Percentiles rank a stretch among this genome's conserved stretches.
Evolutionary conservation across 1,139 yeast genomes (phyloP).

Genomic region (Candida sp.): DNA sequence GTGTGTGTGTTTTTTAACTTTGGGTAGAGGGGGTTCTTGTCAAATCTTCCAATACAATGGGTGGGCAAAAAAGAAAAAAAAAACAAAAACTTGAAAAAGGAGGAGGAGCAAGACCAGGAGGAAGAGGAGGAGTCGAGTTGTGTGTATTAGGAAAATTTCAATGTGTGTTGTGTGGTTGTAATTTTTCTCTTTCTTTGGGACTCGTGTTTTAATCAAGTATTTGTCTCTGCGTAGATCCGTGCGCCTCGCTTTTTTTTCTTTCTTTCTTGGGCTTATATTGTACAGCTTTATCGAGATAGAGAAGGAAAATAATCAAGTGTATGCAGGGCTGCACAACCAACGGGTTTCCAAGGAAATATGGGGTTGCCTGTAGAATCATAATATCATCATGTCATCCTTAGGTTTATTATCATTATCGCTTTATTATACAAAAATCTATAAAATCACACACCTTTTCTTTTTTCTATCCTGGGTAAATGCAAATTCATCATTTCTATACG

Average conservation of each 20-base stretch:
- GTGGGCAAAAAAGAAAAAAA: background rate
- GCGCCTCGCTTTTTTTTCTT: background rate
- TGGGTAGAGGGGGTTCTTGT: too few relatives aligned
- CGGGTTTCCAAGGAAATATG: background rate
- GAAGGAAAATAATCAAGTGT: too few relatives aligned
- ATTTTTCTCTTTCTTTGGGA: background rate
- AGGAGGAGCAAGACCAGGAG: background rate
- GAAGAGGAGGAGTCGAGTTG: background rate
- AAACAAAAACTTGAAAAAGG: background rate
- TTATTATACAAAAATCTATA: constrained; percentile 19
- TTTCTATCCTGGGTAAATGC: constrained; percentile 41
- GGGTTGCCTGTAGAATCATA: background rate
- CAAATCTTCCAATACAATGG: too few relatives aligned
- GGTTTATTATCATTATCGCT: too few relatives aligned
- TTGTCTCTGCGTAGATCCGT: background rate
- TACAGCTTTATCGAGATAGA: background rate
- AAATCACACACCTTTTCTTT: constrained; percentile 38
- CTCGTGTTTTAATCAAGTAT: background rate
- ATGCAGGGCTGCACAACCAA: background rate
- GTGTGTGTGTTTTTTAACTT: too few relatives aligned
- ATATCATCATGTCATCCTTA: too few relatives aligned
- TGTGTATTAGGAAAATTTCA: background rate
- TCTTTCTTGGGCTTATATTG: background rate
- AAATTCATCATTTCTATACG: constrained; percentile 47
- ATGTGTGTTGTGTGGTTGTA: background rate